Conservation (phyloP, 192 early-diverging fungal species). For the Paraglomus occultum region DNA sequence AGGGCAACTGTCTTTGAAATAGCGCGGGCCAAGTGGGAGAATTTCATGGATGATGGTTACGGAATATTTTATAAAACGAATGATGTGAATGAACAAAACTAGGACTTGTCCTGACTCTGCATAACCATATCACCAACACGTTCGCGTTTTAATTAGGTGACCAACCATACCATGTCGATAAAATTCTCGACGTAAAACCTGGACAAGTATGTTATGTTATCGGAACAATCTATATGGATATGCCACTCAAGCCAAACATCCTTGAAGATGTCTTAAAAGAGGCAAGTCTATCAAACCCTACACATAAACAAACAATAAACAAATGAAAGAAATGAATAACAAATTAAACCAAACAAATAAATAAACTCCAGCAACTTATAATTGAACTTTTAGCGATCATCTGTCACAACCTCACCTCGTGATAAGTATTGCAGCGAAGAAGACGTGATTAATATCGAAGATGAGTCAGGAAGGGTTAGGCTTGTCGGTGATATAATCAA, state of each 20-base stretch:
- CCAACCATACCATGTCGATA: constrained; percentile 47
- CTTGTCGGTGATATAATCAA: constrained; percentile 63
- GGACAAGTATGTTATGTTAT: constrained; percentile 68
- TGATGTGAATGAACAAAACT: no score
- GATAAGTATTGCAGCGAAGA: constrained; percentile 64
- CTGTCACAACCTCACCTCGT: constrained; percentile 58
- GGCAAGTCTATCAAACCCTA: constrained; percentile 42
- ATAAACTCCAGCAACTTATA: neutral
- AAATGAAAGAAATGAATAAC: no score
- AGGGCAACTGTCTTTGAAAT: constrained; percentile 55
- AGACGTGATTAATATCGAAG: constrained; percentile 74
- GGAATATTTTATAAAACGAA: neutral
- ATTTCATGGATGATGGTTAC: constrained; percentile 13
- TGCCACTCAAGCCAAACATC: constrained; percentile 86
- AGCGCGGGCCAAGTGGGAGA: constrained; percentile 58
- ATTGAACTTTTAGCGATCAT: constrained; percentile 53
- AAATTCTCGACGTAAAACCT: constrained; percentile 71
- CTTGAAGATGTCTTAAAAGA: constrained; percentile 84
- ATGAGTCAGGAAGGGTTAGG: constrained; percentile 88
- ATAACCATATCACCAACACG: neutral
- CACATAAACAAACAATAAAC: no score
- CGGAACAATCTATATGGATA: constrained; percentile 89
- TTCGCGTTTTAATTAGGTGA: constrained; percentile 29
- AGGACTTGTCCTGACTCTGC: neutral
- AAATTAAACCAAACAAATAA: no score